Evolutionary conservation across 2,329 filamentous ascomycete genomes (phyloP), one percentile per base, ranked within the genome.

Genomic region (Tolypocladium endophyticum): DNA sequence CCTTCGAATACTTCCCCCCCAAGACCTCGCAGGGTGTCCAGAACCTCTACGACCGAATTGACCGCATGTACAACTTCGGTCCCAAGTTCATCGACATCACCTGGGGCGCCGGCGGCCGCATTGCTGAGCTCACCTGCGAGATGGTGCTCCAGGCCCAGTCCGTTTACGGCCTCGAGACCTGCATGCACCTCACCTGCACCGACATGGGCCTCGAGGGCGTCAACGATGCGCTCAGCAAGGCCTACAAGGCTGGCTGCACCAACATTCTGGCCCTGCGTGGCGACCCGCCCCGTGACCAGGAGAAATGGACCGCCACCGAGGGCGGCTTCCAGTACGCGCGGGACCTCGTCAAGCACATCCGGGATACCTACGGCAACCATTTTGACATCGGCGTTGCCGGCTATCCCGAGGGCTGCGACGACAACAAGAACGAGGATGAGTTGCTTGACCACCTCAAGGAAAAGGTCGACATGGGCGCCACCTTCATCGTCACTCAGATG

Each of bases 1-100:
- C 94, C 61, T 99, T 99, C 79, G 94, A 99, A 76, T 99, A 96
- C 81, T 99, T 99, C 77, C 94, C 94, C 57, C 94, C 94, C 45
- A 99, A 99, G 80, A 99, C 94, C 9, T 89, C 90, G 14, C 90
- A 94, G 77, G 94, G 94, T 81, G 93, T 99, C 16, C 94, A 99
- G 78, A 99, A 99, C 74, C 87, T 99, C 61, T 99, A 99, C 81
- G 94, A 99, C 69, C 90, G 94, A 67, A 97, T 99, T 90, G 94
- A 99, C 77, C 92, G 92, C 76, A 99, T 99, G 94, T 92, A 96
- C 76, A 85, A 88, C 69, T 85, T 95, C 64, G 94, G 92, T 1
- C 94, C 93, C 64, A 88, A 92, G 70, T 99, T 99, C 79, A 92
- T 99, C 73, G 94, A 99, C 75, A 89, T 99, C 70, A 99, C 94